These are phyloP conservation scores for Penicillium crystallinum DNA, from an alignment of 495 filamentous ascomycete species.

Conservation along the genomic window DNA sequence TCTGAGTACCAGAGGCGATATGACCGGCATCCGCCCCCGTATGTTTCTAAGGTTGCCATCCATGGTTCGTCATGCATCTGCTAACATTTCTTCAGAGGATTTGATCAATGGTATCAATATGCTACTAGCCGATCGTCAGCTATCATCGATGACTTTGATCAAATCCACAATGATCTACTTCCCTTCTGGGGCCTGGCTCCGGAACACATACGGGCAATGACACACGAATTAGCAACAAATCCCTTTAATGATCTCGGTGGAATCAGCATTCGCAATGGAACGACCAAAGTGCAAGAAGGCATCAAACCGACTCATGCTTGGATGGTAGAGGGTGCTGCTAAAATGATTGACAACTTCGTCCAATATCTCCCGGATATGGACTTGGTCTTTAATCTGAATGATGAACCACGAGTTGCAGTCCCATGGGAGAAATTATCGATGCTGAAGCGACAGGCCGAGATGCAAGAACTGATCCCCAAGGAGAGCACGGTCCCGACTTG, in stretches of 20 bases:
- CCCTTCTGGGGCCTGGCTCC: constrained; percentile 72
- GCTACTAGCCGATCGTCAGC: constrained; percentile 57
- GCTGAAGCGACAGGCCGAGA: constrained; percentile 33
- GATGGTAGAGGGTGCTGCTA: constrained; percentile 54
- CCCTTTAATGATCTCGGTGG: constrained; percentile 47
- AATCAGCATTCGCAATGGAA: constrained; percentile 44
- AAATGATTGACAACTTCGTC: constrained; percentile 64
- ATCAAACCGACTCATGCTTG: constrained; percentile 48
- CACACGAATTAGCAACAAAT: constrained; percentile 40
- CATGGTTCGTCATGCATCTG: not conserved
- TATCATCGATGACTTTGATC: constrained; percentile 71
- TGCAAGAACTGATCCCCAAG: constrained; percentile 16
- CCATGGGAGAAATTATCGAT: constrained; percentile 55
- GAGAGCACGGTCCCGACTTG: constrained; percentile 25
- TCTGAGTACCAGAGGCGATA: constrained; percentile 41
- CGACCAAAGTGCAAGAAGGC: constrained; percentile 37
- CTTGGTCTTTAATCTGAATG: constrained; percentile 72
- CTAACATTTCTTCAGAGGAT: constrained; percentile 28
- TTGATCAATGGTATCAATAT: constrained; percentile 67
- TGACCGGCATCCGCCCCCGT: constrained; percentile 47
- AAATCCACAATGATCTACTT: constrained; percentile 61
- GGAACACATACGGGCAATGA: constrained; percentile 48
- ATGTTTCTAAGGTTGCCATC: constrained; percentile 3
- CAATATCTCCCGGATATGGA: constrained; percentile 74
- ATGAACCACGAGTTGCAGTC: constrained; percentile 69